A percentile compares a stretch with the other conserved stretches of the same genome.
phyloP scores from a whole-genome alignment of 2,329 filamentous ascomycete genomes.

The Aspergillus fumigatus region DNA sequence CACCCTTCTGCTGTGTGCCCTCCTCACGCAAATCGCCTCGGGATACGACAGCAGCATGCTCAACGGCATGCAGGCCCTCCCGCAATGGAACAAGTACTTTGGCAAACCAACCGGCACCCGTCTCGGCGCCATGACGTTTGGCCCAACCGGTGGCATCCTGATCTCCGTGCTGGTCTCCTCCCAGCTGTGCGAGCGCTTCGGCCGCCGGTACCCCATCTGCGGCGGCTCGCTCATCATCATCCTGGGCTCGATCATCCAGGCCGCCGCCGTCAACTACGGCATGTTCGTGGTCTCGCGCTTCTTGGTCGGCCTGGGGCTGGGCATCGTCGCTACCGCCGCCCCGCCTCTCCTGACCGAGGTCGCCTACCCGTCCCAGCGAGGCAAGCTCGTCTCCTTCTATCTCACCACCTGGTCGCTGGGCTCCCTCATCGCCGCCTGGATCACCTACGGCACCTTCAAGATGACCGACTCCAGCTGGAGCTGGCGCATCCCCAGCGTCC shows the following conservation, averaged over 20 bases:
- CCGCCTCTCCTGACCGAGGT: slow-evolving; percentile 24
- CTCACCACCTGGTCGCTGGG: slow-evolving; percentile 19
- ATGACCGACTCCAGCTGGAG: slow-evolving; percentile 34
- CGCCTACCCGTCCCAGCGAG: slow-evolving; percentile 19
- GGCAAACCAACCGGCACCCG: slow-evolving; percentile 9
- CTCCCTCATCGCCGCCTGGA: slow-evolving; percentile 26
- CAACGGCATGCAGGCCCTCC: slow-evolving; percentile 44
- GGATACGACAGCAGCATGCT: slow-evolving; percentile 49
- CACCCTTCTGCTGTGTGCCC: slow-evolving; percentile 13
- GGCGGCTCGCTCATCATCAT: slow-evolving; percentile 42
- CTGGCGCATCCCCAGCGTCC: slow-evolving; percentile 40
- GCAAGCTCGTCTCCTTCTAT: slow-evolving; percentile 18
- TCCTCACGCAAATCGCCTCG: slow-evolving; percentile 32
- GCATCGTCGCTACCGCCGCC: slow-evolving; percentile 15
- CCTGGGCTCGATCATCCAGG: slow-evolving; percentile 22
- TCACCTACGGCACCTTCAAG: slow-evolving; percentile 22
- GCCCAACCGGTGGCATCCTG: slow-evolving; percentile 7
- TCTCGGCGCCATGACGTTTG: slow-evolving; percentile 7
- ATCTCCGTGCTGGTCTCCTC: slow-evolving; percentile 17
- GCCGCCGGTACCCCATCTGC: slow-evolving; percentile 15
- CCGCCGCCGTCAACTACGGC: slow-evolving; percentile 16
- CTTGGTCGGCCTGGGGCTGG: slow-evolving; percentile 20
- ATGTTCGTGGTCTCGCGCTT: slow-evolving; percentile 23
- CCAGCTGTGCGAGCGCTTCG: slow-evolving; percentile 16
- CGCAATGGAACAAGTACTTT: slow-evolving; percentile 38